phyloP scores from a whole-genome alignment of 2,329 filamentous ascomycete species.

The Colletotrichum simmondsii region DNA sequence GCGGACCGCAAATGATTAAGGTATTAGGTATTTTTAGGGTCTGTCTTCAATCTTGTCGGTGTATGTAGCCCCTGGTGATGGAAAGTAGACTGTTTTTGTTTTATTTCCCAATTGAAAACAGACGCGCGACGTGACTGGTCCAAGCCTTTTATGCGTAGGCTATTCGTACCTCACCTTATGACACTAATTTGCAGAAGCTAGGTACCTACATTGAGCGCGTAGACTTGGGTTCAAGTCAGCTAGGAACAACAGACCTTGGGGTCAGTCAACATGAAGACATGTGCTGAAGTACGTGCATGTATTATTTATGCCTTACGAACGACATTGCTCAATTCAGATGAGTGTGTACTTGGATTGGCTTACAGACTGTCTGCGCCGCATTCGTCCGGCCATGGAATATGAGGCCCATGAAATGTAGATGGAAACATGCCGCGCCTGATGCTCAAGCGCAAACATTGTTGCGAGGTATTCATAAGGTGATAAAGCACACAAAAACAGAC shows the following conservation, averaged over 20 bases:
- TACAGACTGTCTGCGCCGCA: not conserved
- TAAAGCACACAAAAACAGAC: not conserved
- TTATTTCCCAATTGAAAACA: slow-evolving; percentile 32
- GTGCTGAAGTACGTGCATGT: not conserved
- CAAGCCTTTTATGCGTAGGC: not conserved
- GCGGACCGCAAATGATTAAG: not conserved
- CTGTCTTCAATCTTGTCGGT: not conserved
- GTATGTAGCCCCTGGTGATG: slow-evolving; percentile 26
- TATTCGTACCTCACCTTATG: not conserved
- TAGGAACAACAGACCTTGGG: not conserved
- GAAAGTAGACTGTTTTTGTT: slow-evolving; percentile 26
- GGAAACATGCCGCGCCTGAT: no score
- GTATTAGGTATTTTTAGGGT: no score
- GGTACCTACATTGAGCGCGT: not conserved
- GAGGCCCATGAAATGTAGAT: not conserved
- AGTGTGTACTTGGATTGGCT: not conserved
- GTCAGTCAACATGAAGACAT: not conserved
- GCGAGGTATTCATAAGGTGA: no score
- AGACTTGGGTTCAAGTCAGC: not conserved
- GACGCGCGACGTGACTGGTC: slow-evolving; percentile 30
- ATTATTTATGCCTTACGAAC: not conserved
- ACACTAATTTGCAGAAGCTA: not conserved
- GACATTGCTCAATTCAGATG: not conserved
- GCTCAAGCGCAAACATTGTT: no score
- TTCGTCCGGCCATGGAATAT: not conserved